Evolutionary conservation across 1,284 basidiomycete genomes (phyloP).

Genomic region (Cryptococcus floricola): DNA sequence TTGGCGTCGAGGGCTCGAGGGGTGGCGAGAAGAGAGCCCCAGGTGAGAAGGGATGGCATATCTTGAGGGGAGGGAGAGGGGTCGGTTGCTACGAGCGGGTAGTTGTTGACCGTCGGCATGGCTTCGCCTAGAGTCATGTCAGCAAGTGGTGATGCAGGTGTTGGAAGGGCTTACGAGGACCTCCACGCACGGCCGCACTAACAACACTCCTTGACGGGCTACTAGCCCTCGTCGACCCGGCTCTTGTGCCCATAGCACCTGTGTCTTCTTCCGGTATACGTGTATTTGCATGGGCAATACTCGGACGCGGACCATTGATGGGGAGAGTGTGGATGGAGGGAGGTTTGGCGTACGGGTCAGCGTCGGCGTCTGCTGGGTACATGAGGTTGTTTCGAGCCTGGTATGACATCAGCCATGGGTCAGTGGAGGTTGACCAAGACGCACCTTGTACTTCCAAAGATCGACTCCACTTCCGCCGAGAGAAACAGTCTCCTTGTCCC

Average conservation of each 20-base stretch:
- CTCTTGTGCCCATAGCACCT: constrained; percentile 50
- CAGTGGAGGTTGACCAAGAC: constrained; percentile 13
- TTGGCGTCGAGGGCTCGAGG: constrained; percentile 69
- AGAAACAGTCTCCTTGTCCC: constrained; percentile 54
- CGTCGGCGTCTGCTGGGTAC: constrained; percentile 73
- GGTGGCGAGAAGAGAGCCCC: constrained; percentile 82
- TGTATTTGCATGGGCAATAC: constrained; percentile 72
- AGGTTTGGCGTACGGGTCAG: constrained; percentile 64
- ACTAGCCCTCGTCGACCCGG: constrained; percentile 56
- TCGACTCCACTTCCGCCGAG: constrained; percentile 59
- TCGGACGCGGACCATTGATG: constrained; percentile 40
- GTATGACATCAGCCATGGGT: constrained; percentile 14
- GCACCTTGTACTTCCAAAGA: constrained; percentile 82
- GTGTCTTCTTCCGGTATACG: constrained; percentile 63
- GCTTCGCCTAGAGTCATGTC: not conserved
- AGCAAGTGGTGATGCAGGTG: not conserved
- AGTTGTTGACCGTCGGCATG: constrained; percentile 57
- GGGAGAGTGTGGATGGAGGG: constrained; percentile 50
- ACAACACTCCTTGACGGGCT: constrained; percentile 84
- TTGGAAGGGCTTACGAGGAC: constrained; percentile 45
- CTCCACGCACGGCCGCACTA: constrained; percentile 78
- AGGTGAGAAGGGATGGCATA: constrained; percentile 86
- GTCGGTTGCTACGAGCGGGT: constrained; percentile 73
- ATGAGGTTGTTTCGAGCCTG: constrained; percentile 86
- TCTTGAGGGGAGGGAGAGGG: constrained; percentile 79